Percentiles rank a stretch among this genome's conserved stretches.
Evolutionary conservation across 345 rosid genomes (phyloP).

Genomic region (Eucalyptus erythrocorys): DNA sequence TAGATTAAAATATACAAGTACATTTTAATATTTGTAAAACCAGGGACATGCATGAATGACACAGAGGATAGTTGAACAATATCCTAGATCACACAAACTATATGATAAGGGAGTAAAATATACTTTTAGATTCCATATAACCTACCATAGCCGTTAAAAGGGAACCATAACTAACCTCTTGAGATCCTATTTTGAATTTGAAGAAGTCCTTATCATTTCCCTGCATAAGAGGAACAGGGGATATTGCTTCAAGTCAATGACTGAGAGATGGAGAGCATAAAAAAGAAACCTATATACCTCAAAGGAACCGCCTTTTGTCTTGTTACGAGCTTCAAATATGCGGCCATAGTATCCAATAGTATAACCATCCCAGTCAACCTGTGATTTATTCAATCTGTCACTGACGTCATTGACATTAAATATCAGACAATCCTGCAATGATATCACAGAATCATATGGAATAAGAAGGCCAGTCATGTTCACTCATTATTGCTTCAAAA

Average conservation of each 20-base stretch:
- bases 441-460: neutral
- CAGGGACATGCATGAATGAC: neutral
- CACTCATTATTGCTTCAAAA: neutral
- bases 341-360: conserved; percentile 98
- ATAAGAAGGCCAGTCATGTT: neutral
- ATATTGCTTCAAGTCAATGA: neutral
- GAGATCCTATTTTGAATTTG: conserved; percentile 72
- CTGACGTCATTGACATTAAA: neutral
- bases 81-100: neutral
- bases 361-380: conserved; percentile 99
- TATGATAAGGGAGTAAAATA: neutral
- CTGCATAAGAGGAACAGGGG: conserved; percentile 20
- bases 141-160: neutral
- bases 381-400: neutral
- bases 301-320: conserved; percentile 93
- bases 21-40: neutral
- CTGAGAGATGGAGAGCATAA: neutral
- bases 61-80: neutral
- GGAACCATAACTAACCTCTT: conserved; percentile 29
- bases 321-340: conserved; percentile 98
- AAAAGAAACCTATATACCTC: conserved; percentile 31
- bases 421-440: neutral
- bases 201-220: conserved; percentile 84
- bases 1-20: neutral
- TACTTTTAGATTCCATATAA: neutral